phyloP scores from a whole-genome alignment of 176 grass and related monocot species.

The Hordeum marinum region DNA sequence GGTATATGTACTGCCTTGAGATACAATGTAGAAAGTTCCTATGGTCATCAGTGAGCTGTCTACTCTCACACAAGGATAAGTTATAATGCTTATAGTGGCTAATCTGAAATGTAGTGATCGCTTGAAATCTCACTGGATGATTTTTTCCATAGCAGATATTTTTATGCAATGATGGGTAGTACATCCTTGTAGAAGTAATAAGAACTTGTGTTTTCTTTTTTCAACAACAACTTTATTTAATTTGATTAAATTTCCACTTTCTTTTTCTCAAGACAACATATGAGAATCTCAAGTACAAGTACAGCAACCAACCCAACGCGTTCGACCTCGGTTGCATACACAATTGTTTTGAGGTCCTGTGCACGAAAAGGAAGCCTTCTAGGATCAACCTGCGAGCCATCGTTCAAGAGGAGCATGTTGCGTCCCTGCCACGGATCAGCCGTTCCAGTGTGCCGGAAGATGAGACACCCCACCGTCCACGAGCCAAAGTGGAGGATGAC shows the following conservation, averaged over 20 bases:
- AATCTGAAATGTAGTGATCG: constrained; percentile 10
- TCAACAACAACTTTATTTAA: neutral
- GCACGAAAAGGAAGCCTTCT: constrained; percentile 59
- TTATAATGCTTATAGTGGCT: neutral
- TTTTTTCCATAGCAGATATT: neutral
- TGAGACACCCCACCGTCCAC: constrained; percentile 29
- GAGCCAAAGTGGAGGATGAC: constrained; percentile 70
- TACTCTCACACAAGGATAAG: neutral
- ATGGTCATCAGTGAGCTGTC: neutral
- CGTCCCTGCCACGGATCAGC: constrained; percentile 11
- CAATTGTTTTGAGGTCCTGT: constrained; percentile 54
- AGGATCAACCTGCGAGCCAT: constrained; percentile 49
- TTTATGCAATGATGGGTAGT: neutral
- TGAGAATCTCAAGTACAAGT: constrained; percentile 64
- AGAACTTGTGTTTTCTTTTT: neutral
- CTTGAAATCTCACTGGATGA: neutral
- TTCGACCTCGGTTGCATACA: constrained; percentile 38
- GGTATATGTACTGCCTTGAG: neutral
- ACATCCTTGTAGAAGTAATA: neutral
- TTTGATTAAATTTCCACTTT: neutral
- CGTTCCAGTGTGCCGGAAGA: constrained; percentile 22
- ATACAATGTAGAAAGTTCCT: neutral
- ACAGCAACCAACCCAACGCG: constrained; percentile 33
- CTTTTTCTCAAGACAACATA: constrained; percentile 59
- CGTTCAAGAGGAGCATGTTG: constrained; percentile 51